Evolutionary conservation across 2,329 filamentous ascomycete genomes (phyloP).

Genomic region (Botrytis paeoniae): DNA sequence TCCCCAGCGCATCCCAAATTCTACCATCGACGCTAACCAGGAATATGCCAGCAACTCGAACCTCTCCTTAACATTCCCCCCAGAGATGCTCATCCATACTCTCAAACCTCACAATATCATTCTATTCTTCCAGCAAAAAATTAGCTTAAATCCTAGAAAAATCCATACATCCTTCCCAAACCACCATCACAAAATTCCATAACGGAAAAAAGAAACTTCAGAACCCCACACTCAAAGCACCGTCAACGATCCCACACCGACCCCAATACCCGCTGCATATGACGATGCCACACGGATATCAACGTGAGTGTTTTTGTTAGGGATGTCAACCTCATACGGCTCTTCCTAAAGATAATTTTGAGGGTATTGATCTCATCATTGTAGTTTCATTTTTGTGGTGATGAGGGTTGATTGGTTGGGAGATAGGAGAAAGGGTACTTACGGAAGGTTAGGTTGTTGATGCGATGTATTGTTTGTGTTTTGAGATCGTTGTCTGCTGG

Average conservation of each 20-base stretch:
- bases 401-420: neutral
- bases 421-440: slow-evolving; percentile 1
- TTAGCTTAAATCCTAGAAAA: neutral
- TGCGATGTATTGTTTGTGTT: neutral
- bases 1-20: too few relatives aligned
- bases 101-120: neutral
- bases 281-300: slow-evolving; percentile 32
- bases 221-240: slow-evolving; percentile 36
- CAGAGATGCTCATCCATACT: too few relatives aligned
- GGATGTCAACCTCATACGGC: slow-evolving; percentile 34
- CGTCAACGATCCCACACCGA: slow-evolving; percentile 28
- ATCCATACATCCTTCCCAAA: neutral
- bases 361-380: slow-evolving; percentile 36
- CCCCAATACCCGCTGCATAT: slow-evolving; percentile 31
- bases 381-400: slow-evolving; percentile 14
- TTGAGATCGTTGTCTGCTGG: neutral
- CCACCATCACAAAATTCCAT: neutral
- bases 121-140: neutral
- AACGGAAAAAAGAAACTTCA: slow-evolving; percentile 22
- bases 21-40: neutral
- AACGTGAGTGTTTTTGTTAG: slow-evolving; percentile 17
- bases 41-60: neutral
- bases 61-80: too few relatives aligned
- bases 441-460: neutral
- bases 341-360: slow-evolving; percentile 36